Evolutionary conservation across 1,284 basidiomycete species (phyloP).

Genomic region (Chalciporus sp.): DNA sequence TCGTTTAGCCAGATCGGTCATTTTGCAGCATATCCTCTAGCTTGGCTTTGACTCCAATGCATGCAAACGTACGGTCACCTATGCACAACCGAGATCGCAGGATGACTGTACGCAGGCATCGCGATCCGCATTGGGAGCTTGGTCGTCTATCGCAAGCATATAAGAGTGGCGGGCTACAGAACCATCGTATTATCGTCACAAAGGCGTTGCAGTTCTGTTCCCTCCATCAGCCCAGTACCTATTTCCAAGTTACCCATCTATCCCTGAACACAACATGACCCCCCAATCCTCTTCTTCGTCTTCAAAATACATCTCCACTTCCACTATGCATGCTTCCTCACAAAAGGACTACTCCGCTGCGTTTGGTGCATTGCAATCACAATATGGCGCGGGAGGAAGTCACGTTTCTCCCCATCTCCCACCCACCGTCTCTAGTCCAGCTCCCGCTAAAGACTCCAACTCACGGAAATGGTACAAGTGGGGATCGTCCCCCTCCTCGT

Average conservation of each 20-base stretch:
- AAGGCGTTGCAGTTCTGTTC: not conserved
- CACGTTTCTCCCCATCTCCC: not conserved
- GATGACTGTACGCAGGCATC: not conserved
- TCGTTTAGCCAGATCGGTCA: too few relatives aligned
- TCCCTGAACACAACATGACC: not conserved
- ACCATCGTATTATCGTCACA: not conserved
- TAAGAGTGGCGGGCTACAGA: not conserved
- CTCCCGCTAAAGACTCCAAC: not conserved
- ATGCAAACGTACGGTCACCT: not conserved
- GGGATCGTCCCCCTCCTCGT: conserved; percentile 13
- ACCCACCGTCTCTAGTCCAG: not conserved
- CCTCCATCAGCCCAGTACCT: not conserved
- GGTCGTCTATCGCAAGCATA: not conserved
- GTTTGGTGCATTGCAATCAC: conserved; percentile 23
- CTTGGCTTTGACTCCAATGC: too few relatives aligned
- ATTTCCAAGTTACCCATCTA: not conserved
- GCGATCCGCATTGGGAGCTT: not conserved
- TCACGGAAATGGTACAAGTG: conserved; percentile 23
- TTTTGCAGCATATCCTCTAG: too few relatives aligned
- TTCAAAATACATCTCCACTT: not conserved
- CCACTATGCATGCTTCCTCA: conserved; percentile 5
- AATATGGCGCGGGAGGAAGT: conserved; percentile 30
- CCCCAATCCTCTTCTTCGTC: not conserved
- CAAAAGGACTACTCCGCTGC: conserved; percentile 29
- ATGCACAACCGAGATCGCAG: conserved; percentile 3